Conservation (phyloP, 2,329 filamentous ascomycete species). For the Colletotrichum lentis region DNA sequence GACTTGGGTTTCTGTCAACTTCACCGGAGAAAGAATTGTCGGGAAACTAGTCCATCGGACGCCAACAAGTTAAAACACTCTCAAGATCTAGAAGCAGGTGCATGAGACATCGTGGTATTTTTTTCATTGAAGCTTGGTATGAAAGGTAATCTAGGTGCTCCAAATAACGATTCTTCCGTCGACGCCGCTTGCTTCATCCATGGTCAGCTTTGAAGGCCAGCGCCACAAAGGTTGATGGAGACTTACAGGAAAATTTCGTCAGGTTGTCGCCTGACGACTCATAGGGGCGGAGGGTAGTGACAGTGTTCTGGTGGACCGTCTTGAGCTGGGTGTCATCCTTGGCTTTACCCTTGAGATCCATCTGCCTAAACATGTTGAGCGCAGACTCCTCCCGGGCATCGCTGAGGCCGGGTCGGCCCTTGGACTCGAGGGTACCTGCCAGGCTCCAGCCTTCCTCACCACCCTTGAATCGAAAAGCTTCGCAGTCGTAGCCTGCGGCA, state of each 20-base stretch:
- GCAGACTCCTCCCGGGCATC: constrained; percentile 85
- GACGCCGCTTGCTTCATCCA: constrained; percentile 75
- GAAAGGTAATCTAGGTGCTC: constrained; percentile 61
- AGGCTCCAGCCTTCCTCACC: constrained; percentile 83
- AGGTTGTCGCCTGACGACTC: constrained; percentile 71
- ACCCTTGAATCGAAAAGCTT: constrained; percentile 89
- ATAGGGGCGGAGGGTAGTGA: constrained; percentile 83
- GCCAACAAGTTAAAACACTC: neutral
- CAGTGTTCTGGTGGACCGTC: constrained; percentile 96
- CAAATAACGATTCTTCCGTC: constrained; percentile 85
- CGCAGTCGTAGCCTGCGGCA: constrained; percentile 88
- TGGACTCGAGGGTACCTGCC: constrained; percentile 79
- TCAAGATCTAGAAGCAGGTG: neutral
- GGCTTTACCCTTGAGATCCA: constrained; percentile 95
- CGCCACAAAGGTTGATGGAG: constrained; percentile 17
- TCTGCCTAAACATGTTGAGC: constrained; percentile 97
- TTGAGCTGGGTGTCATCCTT: constrained; percentile 94
- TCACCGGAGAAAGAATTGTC: neutral
- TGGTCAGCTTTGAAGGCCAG: constrained; percentile 32
- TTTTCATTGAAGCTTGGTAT: constrained; percentile 28
- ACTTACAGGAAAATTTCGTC: constrained; percentile 87
- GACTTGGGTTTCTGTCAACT: neutral
- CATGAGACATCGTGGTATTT: constrained; percentile 25
- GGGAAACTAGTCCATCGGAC: neutral
- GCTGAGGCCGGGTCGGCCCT: constrained; percentile 68